Conservation (phyloP, 208 protist species). For the Leptomonas pyrrhocoris region DNA sequence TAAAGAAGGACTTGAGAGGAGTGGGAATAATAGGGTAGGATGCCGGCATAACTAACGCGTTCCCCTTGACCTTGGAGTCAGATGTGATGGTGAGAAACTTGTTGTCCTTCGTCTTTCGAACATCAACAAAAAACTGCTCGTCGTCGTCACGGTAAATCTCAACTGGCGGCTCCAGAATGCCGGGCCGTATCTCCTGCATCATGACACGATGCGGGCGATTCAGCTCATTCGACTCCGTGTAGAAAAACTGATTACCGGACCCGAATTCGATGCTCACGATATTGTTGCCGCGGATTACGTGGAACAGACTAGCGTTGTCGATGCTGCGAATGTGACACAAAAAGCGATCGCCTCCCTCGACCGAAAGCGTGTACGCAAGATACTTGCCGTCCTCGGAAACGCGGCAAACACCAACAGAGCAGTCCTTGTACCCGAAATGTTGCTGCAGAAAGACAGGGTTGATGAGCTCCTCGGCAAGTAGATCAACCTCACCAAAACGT, state of each 20-base stretch:
- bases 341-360: conserved; percentile 89
- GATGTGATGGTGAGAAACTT: conserved; percentile 86
- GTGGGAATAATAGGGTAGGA: conserved; percentile 84
- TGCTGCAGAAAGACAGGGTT: conserved; percentile 84
- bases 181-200: conserved; percentile 90
- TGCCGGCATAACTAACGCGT: conserved; percentile 74
- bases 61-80: conserved; percentile 86
- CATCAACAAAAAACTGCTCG: conserved; percentile 90
- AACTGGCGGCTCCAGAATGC: conserved; percentile 78
- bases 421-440: conserved; percentile 91
- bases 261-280: conserved; percentile 93
- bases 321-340: conserved; percentile 91
- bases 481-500: conserved; percentile 80
- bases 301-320: conserved; percentile 88
- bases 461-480: conserved; percentile 91
- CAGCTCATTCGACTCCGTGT: conserved; percentile 90
- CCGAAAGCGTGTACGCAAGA: conserved; percentile 89
- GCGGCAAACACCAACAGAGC: conserved; percentile 85
- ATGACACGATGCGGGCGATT: conserved; percentile 87
- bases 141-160: conserved; percentile 90
- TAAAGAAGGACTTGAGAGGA: conserved; percentile 71
- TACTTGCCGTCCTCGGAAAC: conserved; percentile 89
- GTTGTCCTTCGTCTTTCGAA: conserved; percentile 89
- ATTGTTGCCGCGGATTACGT: conserved; percentile 90
- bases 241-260: conserved; percentile 85